A percentile compares a stretch with the other conserved stretches of the same genome.
Evolutionary conservation across 495 filamentous ascomycete genomes (phyloP).

Genomic region (Friedmanniomyces endolithicus): DNA sequence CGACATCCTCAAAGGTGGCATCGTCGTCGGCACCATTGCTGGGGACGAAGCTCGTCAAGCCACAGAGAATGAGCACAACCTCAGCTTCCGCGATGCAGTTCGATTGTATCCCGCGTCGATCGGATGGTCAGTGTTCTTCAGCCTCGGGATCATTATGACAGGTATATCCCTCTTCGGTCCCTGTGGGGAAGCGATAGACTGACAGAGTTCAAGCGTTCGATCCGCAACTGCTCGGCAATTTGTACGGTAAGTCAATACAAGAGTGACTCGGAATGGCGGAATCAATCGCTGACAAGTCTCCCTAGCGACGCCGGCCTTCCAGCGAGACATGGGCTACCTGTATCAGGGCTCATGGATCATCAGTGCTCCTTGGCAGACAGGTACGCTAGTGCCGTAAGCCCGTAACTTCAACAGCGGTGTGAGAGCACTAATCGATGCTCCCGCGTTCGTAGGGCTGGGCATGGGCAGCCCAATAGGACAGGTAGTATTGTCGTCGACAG

Average conservation of each 20-base stretch:
- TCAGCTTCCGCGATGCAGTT: slow-evolving; percentile 26
- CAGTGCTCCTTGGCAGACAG: slow-evolving; percentile 27
- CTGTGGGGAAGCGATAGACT: background rate
- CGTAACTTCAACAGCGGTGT: too few species aligned
- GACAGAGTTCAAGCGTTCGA: slow-evolving; percentile 10
- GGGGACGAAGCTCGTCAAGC: slow-evolving; percentile 19
- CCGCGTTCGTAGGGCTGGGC: slow-evolving; percentile 7
- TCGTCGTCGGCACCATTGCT: slow-evolving; percentile 8
- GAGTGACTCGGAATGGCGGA: background rate
- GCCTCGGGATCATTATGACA: slow-evolving; percentile 11
- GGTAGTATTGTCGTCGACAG: too few species aligned
- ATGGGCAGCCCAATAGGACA: slow-evolving; percentile 31
- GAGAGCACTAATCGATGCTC: too few species aligned
- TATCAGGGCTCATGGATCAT: slow-evolving; percentile 26
- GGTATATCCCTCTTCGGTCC: background rate
- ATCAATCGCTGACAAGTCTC: background rate
- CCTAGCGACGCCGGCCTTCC: slow-evolving; percentile 27
- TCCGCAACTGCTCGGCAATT: slow-evolving; percentile 24
- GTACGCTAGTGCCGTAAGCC: too few species aligned
- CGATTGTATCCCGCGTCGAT: slow-evolving; percentile 46
- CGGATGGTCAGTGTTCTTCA: slow-evolving; percentile 24
- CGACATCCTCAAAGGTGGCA: slow-evolving; percentile 24
- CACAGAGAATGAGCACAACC: slow-evolving; percentile 23
- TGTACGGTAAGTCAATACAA: slow-evolving; percentile 10
- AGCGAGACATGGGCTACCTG: slow-evolving; percentile 28